Evolutionary conservation across 495 filamentous ascomycete species (phyloP), one percentile per base, ranked within the genome.

Genomic region (Neurospora sublineolata): DNA sequence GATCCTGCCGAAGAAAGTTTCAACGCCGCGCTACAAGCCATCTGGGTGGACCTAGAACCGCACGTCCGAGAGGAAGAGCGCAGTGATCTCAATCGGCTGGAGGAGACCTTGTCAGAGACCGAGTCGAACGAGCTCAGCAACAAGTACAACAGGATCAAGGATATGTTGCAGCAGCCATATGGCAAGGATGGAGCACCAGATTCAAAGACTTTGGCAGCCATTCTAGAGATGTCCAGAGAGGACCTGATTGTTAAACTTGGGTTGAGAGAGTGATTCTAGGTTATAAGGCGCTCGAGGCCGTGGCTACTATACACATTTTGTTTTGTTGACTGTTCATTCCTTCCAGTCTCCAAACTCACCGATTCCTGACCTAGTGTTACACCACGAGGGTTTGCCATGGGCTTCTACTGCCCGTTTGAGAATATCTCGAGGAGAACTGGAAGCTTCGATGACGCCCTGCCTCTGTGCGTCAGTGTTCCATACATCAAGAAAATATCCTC

Each of bases 11-110:
- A 75, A 10, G 41, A 70, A 38, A 77, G 75, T 67, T 78, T 77
- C 41, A 70, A 77, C 5, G 64, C 77, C 6, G 33, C 77, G 0
- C 72, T 79, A n/a, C 72, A 52, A 6, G 75, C 77, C 36, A 76
- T 78, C 52, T 79, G 78, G 78, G 68, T 75, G 60, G 77, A 79
- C 44, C 71, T 79, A n/a, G 77, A 79, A 68, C 78, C 77, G 11
- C 78, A 78, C 16, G 73, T 79, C 64, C 60, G 64, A 18, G 77
- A 78, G 44, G 78, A 79, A 72, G 46, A 69, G 1, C 42, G 20
- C 20, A 67, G 69, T 1, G 77, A 79, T 20, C 76, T 79, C n/a
- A 41, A 67, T 27, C 60, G 64, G 36, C 72, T 79, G 12, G 78
- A 79, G 69, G 60, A 75, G 37, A 72, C 40, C 68, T 68, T 79